Evolutionary conservation across 1,284 basidiomycete genomes (phyloP), one percentile per base, ranked within the genome.

Genomic region (Mycena citricolor): DNA sequence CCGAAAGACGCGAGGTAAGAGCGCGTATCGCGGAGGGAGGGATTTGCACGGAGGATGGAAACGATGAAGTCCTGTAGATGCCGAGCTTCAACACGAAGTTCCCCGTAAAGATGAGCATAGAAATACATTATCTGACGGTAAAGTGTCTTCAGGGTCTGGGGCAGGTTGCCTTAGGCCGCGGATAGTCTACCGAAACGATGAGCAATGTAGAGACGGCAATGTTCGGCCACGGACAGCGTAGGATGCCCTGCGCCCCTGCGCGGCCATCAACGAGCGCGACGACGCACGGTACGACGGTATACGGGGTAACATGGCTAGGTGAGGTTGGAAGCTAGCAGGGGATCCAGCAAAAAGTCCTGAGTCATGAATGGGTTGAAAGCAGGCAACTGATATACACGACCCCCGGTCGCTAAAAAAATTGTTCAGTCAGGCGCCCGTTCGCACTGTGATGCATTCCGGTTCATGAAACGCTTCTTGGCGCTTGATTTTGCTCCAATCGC

Each of bases 41-140:
- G 94, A 50, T 92, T 93, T 26, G 97, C 89, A 54, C 90, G 85
- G 42, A 99, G 76, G 57, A 99, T 90, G 36, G 93, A 95, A 41
- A 99, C 71, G 62, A 99, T 95, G 61, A 99, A 94, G 61, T 97
- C 94, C 94, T 99, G 63, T 24, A 49, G n/a, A n/a, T n/a, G n/a
- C n/a, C n/a, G n/a, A n/a, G n/a, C n/a, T n/a, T n/a, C n/a, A n/a
- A n/a, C n/a, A n/a, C n/a, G n/a, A n/a, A n/a, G n/a, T n/a, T n/a
- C n/a, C n/a, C n/a, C n/a, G n/a, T n/a, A n/a, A n/a, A 35, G 19
- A 17, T 21, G 20, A 5, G 41, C 12, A 31, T 7, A 30, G 47
- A 14, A 13, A 62, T 72, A 79, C 78, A 63, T 79, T 77, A 42
- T 79, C 77, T 24, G 76, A 63, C 0, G 70, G 66, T n/a, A 74